A percentile compares a stretch with the other conserved stretches of the same genome.
Evolutionary conservation across 371 early-diverging fungal species (phyloP).

Genomic region (Coemansia sp.): DNA sequence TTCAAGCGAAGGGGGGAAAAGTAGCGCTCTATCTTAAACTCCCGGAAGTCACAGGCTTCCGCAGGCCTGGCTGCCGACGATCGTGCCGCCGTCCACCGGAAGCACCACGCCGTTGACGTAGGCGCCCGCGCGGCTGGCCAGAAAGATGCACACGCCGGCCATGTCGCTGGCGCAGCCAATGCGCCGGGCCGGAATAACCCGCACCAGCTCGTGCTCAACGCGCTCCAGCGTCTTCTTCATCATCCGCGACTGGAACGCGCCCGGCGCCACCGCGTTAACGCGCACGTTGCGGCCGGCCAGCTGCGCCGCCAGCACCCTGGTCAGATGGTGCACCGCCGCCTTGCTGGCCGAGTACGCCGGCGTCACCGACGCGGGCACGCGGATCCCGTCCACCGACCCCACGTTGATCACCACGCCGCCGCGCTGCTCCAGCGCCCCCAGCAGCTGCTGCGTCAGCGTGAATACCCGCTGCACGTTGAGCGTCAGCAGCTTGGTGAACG

Average conservation of each 20-base stretch:
- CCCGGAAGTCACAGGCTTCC: no score
- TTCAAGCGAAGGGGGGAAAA: not conserved
- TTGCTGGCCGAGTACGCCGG: slow-evolving; percentile 79
- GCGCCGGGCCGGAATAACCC: slow-evolving; percentile 67
- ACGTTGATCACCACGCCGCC: slow-evolving; percentile 58
- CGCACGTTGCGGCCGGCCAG: slow-evolving; percentile 67
- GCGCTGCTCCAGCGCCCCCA: slow-evolving; percentile 73
- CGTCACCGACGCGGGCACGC: slow-evolving; percentile 61
- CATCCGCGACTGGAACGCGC: slow-evolving; percentile 86
- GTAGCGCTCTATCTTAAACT: no score
- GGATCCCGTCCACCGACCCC: slow-evolving; percentile 54
- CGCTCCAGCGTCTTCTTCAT: slow-evolving; percentile 70
- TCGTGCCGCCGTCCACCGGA: slow-evolving; percentile 79
- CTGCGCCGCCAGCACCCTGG: slow-evolving; percentile 66
- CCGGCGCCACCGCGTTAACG: slow-evolving; percentile 90
- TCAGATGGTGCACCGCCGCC: slow-evolving; percentile 78
- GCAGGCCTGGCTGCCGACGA: slow-evolving; percentile 12
- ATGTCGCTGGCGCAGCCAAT: slow-evolving; percentile 84
- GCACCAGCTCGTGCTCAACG: slow-evolving; percentile 60
- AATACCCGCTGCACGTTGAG: slow-evolving; percentile 87
- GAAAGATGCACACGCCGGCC: slow-evolving; percentile 76
- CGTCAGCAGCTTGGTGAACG: slow-evolving; percentile 79
- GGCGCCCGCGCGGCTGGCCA: slow-evolving; percentile 76
- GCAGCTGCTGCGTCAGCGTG: slow-evolving; percentile 72
- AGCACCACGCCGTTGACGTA: slow-evolving; percentile 85